phyloP scores from a whole-genome alignment of 805 yeast species.

The Suhomyces sp. region DNA sequence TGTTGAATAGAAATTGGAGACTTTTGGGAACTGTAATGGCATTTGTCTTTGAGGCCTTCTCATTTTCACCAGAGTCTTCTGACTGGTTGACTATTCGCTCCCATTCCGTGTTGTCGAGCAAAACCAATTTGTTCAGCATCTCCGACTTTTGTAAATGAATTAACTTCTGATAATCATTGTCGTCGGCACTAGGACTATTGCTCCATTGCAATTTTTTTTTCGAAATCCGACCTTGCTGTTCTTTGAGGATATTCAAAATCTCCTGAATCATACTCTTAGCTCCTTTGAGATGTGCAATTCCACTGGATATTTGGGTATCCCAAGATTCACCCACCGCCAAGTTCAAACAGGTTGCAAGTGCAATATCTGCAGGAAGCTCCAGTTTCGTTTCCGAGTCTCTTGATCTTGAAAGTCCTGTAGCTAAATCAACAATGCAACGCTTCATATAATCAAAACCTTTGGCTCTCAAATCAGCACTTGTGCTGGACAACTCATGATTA shows the following conservation, averaged over 20 bases:
- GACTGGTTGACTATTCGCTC: conserved; percentile 18
- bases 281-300: conserved; percentile 66
- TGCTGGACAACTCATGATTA: conserved; percentile 36
- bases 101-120: conserved; percentile 35
- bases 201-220: conserved; percentile 11
- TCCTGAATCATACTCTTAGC: conserved; percentile 59
- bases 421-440: conserved; percentile 55
- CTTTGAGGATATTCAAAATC: conserved; percentile 32
- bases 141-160: conserved; percentile 7
- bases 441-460: conserved; percentile 59
- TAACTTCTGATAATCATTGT: conserved; percentile 3
- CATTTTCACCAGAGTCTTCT: conserved; percentile 5
- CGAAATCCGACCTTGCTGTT: conserved; percentile 17
- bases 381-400: conserved; percentile 12
- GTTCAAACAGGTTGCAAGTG: conserved; percentile 61
- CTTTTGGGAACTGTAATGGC: conserved; percentile 33
- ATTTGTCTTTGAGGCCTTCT: not conserved
- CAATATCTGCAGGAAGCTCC: conserved; percentile 58
- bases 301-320: conserved; percentile 66
- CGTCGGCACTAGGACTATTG: conserved; percentile 7
- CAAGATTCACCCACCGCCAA: conserved; percentile 66
- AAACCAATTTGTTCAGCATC: conserved; percentile 24
- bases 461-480: conserved; percentile 43
- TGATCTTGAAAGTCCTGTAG: conserved; percentile 46
- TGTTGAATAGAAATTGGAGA: conserved; percentile 53